Percentiles rank a stretch among this genome's conserved stretches.
Conservation (phyloP, 441 rosid genomes). For the Erodium trifolium region DNA sequence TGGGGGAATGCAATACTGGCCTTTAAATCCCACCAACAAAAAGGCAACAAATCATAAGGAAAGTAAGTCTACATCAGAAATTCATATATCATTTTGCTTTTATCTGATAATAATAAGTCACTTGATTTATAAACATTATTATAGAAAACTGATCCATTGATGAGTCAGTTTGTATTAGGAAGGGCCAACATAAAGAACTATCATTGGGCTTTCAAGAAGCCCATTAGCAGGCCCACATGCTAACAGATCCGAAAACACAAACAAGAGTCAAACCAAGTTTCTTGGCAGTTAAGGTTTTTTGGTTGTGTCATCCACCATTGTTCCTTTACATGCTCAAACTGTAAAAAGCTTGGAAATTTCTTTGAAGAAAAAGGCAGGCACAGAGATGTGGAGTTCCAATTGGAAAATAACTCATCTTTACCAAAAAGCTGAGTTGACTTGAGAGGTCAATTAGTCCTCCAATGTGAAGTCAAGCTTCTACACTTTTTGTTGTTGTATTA, state of each 20-base stretch:
- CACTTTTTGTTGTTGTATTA: no score
- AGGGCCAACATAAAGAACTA: not conserved
- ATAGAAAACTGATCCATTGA: not conserved
- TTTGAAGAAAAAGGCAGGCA: not conserved
- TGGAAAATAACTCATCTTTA: not conserved
- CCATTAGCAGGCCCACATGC: not conserved
- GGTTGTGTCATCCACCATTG: not conserved
- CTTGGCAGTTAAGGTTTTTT: not conserved
- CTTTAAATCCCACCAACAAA: not conserved
- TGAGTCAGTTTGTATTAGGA: not conserved
- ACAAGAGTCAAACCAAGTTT: not conserved
- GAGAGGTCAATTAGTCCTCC: not conserved
- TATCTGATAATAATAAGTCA: not conserved
- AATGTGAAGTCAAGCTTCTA: no score
- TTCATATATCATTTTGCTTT: not conserved
- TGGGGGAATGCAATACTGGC: not conserved
- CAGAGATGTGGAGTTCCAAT: not conserved
- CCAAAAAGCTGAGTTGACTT: not conserved
- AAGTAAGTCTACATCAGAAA: not conserved
- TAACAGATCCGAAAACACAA: not conserved
- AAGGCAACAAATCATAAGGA: not conserved
- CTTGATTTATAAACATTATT: no score
- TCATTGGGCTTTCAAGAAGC: not conserved
- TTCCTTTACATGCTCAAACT: not conserved
- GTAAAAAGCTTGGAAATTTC: not conserved